A percentile compares a stretch with the other conserved stretches of the same genome.
Conservation (phyloP, 2,329 filamentous ascomycete genomes). For the Ilyonectria mors-panacis region DNA sequence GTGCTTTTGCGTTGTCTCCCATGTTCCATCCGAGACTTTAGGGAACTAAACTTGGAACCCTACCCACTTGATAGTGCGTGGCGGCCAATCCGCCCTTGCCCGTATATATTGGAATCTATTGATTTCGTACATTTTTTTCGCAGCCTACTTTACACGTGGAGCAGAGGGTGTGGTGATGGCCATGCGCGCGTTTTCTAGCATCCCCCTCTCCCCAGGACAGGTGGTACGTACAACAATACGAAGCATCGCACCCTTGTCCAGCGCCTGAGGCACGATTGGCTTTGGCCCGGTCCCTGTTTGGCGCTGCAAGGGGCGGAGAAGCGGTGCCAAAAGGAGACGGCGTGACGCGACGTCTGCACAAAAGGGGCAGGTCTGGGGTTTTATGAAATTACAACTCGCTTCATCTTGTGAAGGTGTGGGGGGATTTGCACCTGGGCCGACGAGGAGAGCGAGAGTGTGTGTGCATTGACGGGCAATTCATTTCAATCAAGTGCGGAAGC, state of each 20-base stretch:
- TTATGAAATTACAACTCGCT: constrained; percentile 28
- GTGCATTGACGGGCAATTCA: constrained; percentile 25
- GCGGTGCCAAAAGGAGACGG: constrained; percentile 27
- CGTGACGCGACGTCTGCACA: constrained; percentile 23
- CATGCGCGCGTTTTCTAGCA: constrained; percentile 4
- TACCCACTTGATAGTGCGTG: neutral
- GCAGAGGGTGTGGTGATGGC: constrained; percentile 12
- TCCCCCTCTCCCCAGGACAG: neutral
- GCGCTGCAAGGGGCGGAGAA: constrained; percentile 29
- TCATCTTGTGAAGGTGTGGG: constrained; percentile 21
- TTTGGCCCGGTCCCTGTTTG: constrained; percentile 21
- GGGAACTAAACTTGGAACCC: constrained; percentile 15
- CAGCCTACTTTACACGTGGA: constrained; percentile 20
- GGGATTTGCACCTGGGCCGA: constrained; percentile 1
- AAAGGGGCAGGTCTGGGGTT: constrained; percentile 21
- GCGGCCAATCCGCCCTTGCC: constrained; percentile 13
- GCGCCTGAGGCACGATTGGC: constrained; percentile 21
- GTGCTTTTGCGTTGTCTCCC: neutral
- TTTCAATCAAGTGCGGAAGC: constrained; percentile 10
- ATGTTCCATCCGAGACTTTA: neutral
- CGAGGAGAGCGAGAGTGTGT: neutral
- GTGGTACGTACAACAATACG: constrained; percentile 7
- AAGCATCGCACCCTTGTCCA: constrained; percentile 19
- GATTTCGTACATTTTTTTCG: constrained; percentile 11
- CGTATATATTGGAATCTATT: constrained; percentile 11